A percentile compares a stretch with the other conserved stretches of the same genome.
phyloP scores from a whole-genome alignment of 73 alveolate species.

The Paramecium biaurelia region DNA sequence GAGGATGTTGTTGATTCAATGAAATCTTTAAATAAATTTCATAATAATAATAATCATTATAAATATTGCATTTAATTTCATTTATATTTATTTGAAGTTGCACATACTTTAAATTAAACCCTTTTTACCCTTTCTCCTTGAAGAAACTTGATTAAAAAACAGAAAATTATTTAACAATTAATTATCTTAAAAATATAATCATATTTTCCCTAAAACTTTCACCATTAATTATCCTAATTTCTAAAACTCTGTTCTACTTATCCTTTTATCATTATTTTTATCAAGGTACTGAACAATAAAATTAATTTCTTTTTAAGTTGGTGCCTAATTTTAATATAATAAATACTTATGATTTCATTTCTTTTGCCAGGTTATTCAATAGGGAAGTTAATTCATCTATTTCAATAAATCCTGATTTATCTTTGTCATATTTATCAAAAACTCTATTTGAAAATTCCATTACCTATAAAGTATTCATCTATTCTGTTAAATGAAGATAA shows the following conservation, averaged over 20 bases:
- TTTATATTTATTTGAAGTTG: not conserved
- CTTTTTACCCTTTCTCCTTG: not conserved
- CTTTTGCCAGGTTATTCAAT: not conserved
- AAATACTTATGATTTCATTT: not conserved
- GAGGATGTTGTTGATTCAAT: slow-evolving; percentile 37
- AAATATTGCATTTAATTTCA: not conserved
- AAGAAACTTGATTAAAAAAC: not conserved
- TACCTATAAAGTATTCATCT: not conserved
- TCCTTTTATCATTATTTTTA: not conserved
- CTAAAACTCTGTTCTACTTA: not conserved
- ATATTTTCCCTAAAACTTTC: not conserved
- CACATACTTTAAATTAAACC: not conserved
- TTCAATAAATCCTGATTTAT: not conserved
- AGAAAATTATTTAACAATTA: not conserved
- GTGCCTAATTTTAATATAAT: not conserved
- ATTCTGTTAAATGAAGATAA: not conserved
- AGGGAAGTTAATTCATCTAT: not conserved
- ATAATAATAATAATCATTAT: not conserved
- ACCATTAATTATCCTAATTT: slow-evolving; percentile 2
- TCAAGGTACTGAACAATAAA: not conserved
- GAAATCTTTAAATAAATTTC: not conserved
- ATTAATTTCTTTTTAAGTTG: not conserved
- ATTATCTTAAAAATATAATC: not conserved
- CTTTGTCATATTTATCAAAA: not conserved
- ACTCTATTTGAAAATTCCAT: not conserved